Evolutionary conservation across 106 monocot species (phyloP).

Genomic region (Amphibolis antarctica): DNA sequence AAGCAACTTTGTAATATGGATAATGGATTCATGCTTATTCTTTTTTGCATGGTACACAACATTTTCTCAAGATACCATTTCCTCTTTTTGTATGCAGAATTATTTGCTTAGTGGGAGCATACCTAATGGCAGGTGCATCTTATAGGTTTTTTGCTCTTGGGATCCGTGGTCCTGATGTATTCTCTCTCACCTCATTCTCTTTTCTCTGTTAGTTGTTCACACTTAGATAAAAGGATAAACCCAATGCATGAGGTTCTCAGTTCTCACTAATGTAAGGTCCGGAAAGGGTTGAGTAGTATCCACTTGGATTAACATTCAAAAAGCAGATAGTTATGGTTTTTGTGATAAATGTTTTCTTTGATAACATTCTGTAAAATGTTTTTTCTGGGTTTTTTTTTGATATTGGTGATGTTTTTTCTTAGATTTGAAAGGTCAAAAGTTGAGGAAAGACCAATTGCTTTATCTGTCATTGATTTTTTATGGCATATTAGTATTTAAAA

Average conservation of each 20-base stretch:
- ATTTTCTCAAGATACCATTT: neutral
- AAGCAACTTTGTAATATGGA: too few relatives aligned
- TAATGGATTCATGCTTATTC: neutral
- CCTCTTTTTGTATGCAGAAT: slow-evolving; percentile 31
- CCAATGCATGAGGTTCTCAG: too few relatives aligned
- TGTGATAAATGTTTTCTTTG: neutral
- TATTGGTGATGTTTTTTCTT: neutral
- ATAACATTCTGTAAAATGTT: neutral
- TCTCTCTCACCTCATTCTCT: neutral
- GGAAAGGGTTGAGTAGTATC: too few relatives aligned
- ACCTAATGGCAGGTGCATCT: slow-evolving; percentile 51
- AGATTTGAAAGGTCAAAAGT: neutral
- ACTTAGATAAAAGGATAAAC: too few relatives aligned
- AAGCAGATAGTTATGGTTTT: neutral
- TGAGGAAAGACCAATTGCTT: too few relatives aligned
- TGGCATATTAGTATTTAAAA: too few relatives aligned
- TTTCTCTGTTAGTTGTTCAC: neutral
- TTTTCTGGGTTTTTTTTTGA: neutral
- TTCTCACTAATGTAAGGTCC: too few relatives aligned
- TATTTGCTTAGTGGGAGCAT: slow-evolving; percentile 58
- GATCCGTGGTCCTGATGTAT: slow-evolving; percentile 72
- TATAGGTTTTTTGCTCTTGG: slow-evolving; percentile 79
- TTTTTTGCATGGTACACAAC: neutral
- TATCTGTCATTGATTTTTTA: too few relatives aligned
- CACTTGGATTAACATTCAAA: too few relatives aligned